These are phyloP conservation scores for Daldinia grandis DNA, from an alignment of 495 filamentous ascomycete species.

Conservation along the genomic window DNA sequence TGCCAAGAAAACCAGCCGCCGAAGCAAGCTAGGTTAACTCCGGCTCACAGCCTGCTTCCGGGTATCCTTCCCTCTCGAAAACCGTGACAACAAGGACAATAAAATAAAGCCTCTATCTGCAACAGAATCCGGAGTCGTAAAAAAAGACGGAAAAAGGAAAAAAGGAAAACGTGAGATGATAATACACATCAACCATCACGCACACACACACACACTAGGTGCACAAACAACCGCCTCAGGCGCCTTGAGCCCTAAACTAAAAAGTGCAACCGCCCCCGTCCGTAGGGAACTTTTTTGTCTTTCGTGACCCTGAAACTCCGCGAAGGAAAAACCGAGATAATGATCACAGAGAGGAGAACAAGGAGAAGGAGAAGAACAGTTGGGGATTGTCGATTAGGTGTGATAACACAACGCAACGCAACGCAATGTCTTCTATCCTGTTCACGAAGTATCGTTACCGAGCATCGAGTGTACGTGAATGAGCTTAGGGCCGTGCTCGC, in stretches of 20 bases:
- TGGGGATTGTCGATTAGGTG: not conserved
- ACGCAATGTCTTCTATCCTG: not conserved
- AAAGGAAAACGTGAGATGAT: no score
- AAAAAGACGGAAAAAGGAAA: not conserved
- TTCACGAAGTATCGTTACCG: constrained; percentile 17
- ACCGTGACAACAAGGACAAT: not conserved
- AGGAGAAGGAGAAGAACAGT: not conserved
- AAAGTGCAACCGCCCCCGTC: constrained; percentile 2
- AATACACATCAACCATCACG: not conserved
- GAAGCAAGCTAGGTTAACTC: not conserved
- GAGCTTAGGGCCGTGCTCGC: constrained; percentile 55
- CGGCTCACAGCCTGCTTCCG: not conserved
- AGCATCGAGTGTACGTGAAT: constrained; percentile 55
- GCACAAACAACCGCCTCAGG: not conserved
- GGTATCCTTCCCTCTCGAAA: not conserved
- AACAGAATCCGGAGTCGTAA: not conserved
- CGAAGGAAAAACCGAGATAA: not conserved
- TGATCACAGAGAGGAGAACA: not conserved
- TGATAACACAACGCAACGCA: no score
- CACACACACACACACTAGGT: no score
- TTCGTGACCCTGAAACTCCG: constrained; percentile 24
- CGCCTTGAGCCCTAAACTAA: not conserved
- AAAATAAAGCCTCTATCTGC: not conserved
- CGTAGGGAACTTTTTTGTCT: constrained; percentile 29
- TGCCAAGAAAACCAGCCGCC: not conserved